Conservation (phyloP, 441 rosid genomes). For the Corymbia citriodora region DNA sequence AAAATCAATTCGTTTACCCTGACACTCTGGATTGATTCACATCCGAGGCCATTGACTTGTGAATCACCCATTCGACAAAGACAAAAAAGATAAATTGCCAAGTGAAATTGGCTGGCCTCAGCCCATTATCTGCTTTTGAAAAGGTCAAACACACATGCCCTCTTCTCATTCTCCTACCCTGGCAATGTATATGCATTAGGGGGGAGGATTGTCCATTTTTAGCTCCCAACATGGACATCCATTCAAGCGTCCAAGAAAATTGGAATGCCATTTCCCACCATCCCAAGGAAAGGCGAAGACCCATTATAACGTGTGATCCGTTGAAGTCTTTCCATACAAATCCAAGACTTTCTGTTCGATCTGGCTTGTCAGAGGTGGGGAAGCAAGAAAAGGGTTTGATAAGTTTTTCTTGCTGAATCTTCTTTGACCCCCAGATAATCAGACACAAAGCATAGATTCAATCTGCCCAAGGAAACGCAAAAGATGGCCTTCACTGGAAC, state of each 20-base stretch:
- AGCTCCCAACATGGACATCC: not conserved
- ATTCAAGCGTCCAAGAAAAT: not conserved
- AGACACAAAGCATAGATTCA: not conserved
- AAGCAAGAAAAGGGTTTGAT: not conserved
- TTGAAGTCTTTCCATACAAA: not conserved
- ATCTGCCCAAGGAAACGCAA: not conserved
- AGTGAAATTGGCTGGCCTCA: not conserved
- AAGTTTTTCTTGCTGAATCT: not conserved
- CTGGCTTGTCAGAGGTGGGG: not conserved
- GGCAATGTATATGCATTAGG: not conserved
- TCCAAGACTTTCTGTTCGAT: not conserved
- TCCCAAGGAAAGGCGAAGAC: not conserved
- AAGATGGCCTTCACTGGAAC: slow-evolving; percentile 89
- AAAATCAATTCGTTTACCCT: not conserved
- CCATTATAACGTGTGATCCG: not conserved
- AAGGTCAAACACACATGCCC: not conserved
- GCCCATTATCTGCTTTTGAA: not conserved
- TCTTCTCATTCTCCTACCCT: not conserved
- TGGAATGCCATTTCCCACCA: not conserved
- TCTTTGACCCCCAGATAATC: not conserved
- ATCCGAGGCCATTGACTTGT: not conserved
- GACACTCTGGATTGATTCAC: not conserved
- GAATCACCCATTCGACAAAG: not conserved
- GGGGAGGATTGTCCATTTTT: not conserved
- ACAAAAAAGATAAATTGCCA: not conserved